Base-by-base conservation (phyloP, 192 early-diverging fungal species). In the Lobulomyces angularis region DNA sequence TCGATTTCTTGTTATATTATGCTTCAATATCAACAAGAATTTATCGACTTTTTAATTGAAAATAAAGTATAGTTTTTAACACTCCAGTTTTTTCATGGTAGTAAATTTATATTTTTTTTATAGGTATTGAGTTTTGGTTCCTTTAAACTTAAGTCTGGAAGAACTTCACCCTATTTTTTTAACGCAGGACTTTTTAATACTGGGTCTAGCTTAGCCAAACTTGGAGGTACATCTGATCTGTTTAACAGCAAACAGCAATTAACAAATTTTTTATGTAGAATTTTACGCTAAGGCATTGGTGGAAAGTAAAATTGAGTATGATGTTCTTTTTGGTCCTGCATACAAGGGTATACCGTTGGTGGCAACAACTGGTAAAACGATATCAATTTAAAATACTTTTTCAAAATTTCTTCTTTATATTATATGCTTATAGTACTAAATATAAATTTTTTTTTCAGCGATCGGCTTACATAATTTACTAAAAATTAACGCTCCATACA, bases 121-220 rank as follows among this genome's bases (percentile, higher is more conserved):
- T n/a, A n/a, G n/a, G n/a, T n/a, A 26, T 67, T 98, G 17, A 77
- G 76, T 29, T 95, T 98, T 68, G 58, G 74, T 43, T 41, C 41
- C 3, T 98, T 91, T 61, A 83, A 71, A 24, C 75, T 96, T 37
- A 98, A 98, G 65, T 88, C 84, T 39, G 94, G 94, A 27, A 81
- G 94, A 37, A 64, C 71, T n/a, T 88, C 84, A 30, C 94, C 94
- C 8, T 98, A 94, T 76, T 98, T 98, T 56, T 92, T 96, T 65
- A 96, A 98, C 57, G 82, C 89, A 16, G 95, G 95, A 53, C 69
- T 84, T 52, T 98, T 98, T 65, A 83, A 89, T 70, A 84, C 82
- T 28, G 94, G 94, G 14, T 67, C 71, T 26, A 69, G 86, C 6
- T 62, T 98, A 31, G 59, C 78, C 27, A 66, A 81, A 46, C 72